Evolutionary conservation across 768 basidiomycete species (phyloP).

Genomic region (Mrakia blollopis): DNA sequence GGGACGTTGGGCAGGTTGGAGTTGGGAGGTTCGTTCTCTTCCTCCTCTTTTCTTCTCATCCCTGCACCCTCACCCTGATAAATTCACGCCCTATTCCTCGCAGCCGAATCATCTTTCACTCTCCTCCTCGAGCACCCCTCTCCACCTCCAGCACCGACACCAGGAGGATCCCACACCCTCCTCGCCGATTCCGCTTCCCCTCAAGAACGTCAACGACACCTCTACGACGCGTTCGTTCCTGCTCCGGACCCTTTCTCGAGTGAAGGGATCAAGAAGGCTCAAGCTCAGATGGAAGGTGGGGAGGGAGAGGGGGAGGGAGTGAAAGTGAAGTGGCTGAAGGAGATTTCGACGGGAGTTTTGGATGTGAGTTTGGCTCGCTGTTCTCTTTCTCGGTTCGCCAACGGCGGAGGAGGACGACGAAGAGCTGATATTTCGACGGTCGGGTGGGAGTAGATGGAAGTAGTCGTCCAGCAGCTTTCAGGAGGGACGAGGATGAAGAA

Average conservation of each 20-base stretch:
- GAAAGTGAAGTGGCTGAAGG: background rate
- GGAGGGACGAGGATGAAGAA: background rate
- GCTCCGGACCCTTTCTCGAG: background rate
- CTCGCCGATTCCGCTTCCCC: background rate
- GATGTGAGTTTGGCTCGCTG: background rate
- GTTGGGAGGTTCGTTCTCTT: background rate
- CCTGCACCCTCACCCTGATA: background rate
- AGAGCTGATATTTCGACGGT: background rate
- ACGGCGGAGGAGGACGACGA: too few relatives aligned
- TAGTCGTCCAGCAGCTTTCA: background rate
- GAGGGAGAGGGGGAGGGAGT: too few relatives aligned
- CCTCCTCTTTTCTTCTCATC: background rate
- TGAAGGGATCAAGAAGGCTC: background rate
- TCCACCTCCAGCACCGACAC: background rate
- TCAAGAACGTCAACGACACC: background rate
- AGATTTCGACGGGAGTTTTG: background rate
- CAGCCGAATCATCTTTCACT: background rate
- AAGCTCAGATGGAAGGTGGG: too few relatives aligned
- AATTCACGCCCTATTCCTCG: background rate
- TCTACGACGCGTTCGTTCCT: background rate
- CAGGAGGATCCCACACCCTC: background rate
- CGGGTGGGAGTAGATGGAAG: background rate
- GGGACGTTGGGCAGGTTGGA: background rate
- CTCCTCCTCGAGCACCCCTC: slow-evolving; percentile 10
- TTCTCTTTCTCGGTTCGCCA: background rate